Base-by-base conservation (phyloP, 2,329 filamentous ascomycete species). In the Aureobasidium uvarum region DNA sequence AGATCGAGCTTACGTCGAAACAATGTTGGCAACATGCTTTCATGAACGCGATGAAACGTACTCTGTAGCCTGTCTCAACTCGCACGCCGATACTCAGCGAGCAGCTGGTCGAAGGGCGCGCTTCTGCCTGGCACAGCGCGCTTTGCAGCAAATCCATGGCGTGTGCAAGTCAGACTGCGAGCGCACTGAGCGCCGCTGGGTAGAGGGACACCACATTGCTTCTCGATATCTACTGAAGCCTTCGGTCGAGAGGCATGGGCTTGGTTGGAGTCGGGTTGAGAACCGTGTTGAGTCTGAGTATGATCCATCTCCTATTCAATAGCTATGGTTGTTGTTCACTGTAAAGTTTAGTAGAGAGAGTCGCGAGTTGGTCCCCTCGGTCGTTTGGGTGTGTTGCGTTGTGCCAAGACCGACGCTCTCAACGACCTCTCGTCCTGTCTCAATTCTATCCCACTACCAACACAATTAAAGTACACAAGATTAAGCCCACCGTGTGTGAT, bases 11-110 rank as follows among this genome's bases (percentile, higher is more conserved):
- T 80, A 36, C 96, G 91, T 95, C 38, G 41, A n/a, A 31, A 20
- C 1, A 6, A 33, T 18, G 23, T 65, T 41, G 55, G 66, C 36
- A 62, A 33, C 10, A 52, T 14, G 45, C 66, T 56, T 25, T 67
- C 64, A 48, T 48, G 43, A 54, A 65, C 52, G 63, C 33, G 36
- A 39, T 6, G 14, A 20, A 54, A 58, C 25, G 79, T 83, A 93
- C 91, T 96, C 77, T 98, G 95, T 80, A 96, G 91, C 74, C 96
- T 96, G 23, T 94, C 95, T 77, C 98, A 94, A 72, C 98, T 99
- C 83, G 97, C 98, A 83, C 98, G 97, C 89, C 82, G 81, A 67
- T 81, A 83, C 63, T 81, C 80, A 66, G 73, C 71, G 46, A 96
- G 83, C 39, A 96, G 81, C 87, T 96, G 94, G 76, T 96, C 92